Percentiles rank a stretch among this genome's conserved stretches.
phyloP scores from a whole-genome alignment of 352 stramenopile species.

The Sclerospora graminicola region DNA sequence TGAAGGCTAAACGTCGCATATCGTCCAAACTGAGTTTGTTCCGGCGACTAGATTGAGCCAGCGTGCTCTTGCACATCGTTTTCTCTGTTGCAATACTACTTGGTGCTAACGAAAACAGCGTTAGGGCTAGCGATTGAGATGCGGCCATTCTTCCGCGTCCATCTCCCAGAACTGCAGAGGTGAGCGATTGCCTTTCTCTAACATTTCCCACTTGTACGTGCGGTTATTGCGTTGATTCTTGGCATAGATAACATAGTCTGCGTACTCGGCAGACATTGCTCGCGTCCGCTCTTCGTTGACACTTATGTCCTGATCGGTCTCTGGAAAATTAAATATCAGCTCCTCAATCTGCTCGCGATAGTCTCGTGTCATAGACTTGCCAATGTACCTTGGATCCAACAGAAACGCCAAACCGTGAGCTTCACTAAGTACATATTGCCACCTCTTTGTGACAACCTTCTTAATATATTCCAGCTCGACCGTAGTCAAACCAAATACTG shows the following conservation, averaged over 20 bases:
- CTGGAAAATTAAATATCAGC: conserved; percentile 70
- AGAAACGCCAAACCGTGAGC: conserved; percentile 65
- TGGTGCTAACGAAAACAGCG: conserved; percentile 66
- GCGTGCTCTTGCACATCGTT: conserved; percentile 49
- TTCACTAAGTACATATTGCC: conserved; percentile 67
- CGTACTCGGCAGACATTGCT: conserved; percentile 65
- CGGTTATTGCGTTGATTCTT: conserved; percentile 73
- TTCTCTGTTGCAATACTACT: conserved; percentile 69
- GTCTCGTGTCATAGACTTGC: conserved; percentile 72
- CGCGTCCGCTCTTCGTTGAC: conserved; percentile 60
- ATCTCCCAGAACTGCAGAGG: conserved; percentile 76
- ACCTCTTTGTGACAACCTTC: conserved; percentile 65
- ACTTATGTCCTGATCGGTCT: conserved; percentile 51
- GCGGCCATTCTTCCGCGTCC: conserved; percentile 67
- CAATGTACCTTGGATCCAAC: conserved; percentile 69
- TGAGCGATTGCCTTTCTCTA: conserved; percentile 68
- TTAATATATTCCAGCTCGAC: conserved; percentile 76
- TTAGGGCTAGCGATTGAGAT: conserved; percentile 60
- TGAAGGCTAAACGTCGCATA: conserved; percentile 67
- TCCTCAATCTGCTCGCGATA: conserved; percentile 81
- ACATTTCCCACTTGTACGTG: conserved; percentile 81
- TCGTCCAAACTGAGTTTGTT: conserved; percentile 71
- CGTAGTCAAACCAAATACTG: conserved; percentile 53
- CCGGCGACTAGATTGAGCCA: conserved; percentile 50
- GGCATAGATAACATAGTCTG: conserved; percentile 70